Evolutionary conservation across 2,329 filamentous ascomycete genomes (phyloP).

Genomic region (Colletotrichum sp.): DNA sequence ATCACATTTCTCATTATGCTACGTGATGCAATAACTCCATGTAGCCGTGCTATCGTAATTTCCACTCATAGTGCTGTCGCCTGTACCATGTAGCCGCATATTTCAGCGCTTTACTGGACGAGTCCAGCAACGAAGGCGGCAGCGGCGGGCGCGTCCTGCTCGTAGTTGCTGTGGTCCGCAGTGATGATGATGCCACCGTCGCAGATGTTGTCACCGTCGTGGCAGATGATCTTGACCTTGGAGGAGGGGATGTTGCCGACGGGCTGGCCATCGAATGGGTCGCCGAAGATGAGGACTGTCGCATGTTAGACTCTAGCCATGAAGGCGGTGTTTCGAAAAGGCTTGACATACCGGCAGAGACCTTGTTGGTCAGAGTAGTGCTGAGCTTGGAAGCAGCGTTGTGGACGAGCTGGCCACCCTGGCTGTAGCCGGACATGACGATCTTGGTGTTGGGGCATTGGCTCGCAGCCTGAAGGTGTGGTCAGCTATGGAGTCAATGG

Average conservation of each 20-base stretch:
- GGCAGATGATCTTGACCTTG: constrained; percentile 32
- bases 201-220: constrained; percentile 36
- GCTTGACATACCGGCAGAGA: constrained; percentile 28
- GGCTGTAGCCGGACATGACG: constrained; percentile 54
- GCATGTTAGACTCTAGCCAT: neutral
- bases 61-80: neutral
- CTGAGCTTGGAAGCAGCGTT: constrained; percentile 43
- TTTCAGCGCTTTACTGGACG: neutral
- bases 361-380: constrained; percentile 35
- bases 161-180: constrained; percentile 30
- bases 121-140: constrained; percentile 30
- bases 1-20: neutral
- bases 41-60: neutral
- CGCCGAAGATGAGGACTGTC: constrained; percentile 22
- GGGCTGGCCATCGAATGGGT: constrained; percentile 8
- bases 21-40: neutral
- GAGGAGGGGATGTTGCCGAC: constrained; percentile 5
- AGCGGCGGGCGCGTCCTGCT: constrained; percentile 31
- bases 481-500: neutral
- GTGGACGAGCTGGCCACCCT: constrained; percentile 44
- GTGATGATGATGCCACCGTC: constrained; percentile 30
- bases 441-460: constrained; percentile 51
- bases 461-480: constrained; percentile 34
- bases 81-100: neutral
- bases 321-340: neutral